Evolutionary conservation across 352 stramenopile genomes (phyloP), one percentile per base, ranked within the genome.

Genomic region (Globisporangium yorkense): DNA sequence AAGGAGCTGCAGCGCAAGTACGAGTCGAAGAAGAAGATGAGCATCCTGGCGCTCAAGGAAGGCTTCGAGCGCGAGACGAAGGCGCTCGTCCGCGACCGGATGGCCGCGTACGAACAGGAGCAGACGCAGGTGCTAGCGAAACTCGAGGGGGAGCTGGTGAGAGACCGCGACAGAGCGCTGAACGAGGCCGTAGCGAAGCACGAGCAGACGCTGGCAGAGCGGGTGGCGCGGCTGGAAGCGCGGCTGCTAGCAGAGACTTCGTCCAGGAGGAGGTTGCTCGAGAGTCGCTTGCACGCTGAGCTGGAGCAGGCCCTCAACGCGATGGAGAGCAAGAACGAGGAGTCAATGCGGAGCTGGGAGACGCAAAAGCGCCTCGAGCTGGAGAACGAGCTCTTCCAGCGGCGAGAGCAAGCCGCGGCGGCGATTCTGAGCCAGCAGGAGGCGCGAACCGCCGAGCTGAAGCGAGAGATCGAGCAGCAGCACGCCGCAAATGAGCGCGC

Each of bases 1-100:
- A 69, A 76, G 51, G 75, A 88, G 21, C 61, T 88, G 33, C 70
- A 79, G 57, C 76, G 74, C 46, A 83, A 84, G 57, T 88, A 79
- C 40, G 72, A 84, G 44, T 87, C 76, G 7, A 85, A 80, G 55
- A 83, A 85, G 54, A 72, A 79, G 33, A 66, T 87, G 66, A 56
- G 66, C 31, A 51, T 88, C 3, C 61, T 87, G 44, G 47, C 55
- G 10, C 44, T 87, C 31, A 74, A 71, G 44, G 77, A 85, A 21
- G 62, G 66, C n/a, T 76, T 70, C 51, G 77, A 89, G 45, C 65
- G 57, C 20, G 72, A 88, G 37, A 84, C 76, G 2, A 81, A 84
- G 39, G 47, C 68, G 2, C 57, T 73, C 5, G 70, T 89, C 13
- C 56, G 66, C 18, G 33, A 49, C 3, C 73, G 69, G 31, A 80